Evolutionary conservation across 2,329 filamentous ascomycete species (phyloP).

Genomic region (Ophiostoma perfectum): DNA sequence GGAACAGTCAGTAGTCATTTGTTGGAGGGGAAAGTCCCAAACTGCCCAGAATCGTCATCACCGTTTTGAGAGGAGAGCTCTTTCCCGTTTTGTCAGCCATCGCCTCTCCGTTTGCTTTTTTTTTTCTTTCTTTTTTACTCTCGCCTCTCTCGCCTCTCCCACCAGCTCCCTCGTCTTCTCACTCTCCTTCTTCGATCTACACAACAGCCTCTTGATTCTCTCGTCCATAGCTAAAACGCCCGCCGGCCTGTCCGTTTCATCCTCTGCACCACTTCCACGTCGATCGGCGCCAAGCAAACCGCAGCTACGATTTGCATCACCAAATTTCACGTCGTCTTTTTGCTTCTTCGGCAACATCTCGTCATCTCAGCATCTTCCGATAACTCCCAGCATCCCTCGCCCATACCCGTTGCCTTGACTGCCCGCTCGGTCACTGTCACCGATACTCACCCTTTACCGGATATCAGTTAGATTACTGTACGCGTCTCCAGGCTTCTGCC

Average conservation of each 20-base stretch:
- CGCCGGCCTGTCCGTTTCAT: neutral
- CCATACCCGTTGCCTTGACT: neutral
- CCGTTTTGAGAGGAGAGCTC: constrained; percentile 1
- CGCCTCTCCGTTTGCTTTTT: neutral
- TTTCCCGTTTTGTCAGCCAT: neutral
- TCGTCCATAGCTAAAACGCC: neutral
- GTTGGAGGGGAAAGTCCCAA: neutral
- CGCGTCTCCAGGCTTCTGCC: neutral
- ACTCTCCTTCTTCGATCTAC: neutral
- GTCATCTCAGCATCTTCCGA: neutral
- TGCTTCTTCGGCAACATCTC: neutral
- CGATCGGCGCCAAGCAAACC: constrained; percentile 2
- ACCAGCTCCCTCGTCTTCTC: neutral
- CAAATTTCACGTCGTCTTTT: neutral
- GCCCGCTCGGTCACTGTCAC: too few species aligned
- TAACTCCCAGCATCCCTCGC: neutral
- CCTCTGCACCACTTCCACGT: neutral
- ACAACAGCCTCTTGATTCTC: neutral
- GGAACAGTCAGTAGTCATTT: neutral
- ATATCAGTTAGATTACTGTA: neutral
- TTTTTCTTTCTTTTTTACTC: neutral
- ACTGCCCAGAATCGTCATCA: constrained; percentile 21
- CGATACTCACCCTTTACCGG: neutral
- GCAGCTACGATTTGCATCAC: constrained; percentile 7
- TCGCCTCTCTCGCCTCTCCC: neutral